Conservation (phyloP, 495 filamentous ascomycete genomes). For the Hyphodiscus hymeniophilus region DNA sequence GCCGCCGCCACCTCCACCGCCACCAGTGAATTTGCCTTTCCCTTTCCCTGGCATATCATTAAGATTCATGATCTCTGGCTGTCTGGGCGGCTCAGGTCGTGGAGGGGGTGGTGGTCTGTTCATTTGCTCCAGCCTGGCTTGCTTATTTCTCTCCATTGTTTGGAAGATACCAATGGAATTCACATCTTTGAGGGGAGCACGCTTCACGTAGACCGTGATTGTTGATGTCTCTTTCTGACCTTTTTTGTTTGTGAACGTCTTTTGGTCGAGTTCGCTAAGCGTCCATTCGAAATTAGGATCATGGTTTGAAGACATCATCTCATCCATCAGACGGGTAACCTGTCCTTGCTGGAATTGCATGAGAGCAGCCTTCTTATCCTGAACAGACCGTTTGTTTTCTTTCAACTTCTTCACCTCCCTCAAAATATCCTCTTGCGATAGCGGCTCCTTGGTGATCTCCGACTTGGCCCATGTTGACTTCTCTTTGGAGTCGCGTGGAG, state of each 20-base stretch:
- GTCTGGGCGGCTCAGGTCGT: background rate
- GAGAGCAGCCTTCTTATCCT: conserved; percentile 13
- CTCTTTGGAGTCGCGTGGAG: conserved; percentile 8
- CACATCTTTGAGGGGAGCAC: conserved; percentile 6
- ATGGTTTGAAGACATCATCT: conserved; percentile 3
- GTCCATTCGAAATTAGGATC: conserved; percentile 17
- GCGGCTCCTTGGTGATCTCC: conserved; percentile 10
- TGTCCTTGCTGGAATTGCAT: conserved; percentile 6
- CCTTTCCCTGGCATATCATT: background rate
- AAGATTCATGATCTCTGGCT: background rate
- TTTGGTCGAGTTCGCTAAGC: conserved; percentile 16
- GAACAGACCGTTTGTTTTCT: conserved; percentile 7
- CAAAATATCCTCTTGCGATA: conserved; percentile 12
- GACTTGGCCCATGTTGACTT: conserved; percentile 17
- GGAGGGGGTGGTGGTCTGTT: conserved; percentile 4
- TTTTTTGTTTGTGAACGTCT: background rate
- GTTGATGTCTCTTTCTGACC: conserved; percentile 10
- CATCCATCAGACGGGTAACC: conserved; percentile 13
- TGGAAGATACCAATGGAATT: conserved; percentile 9
- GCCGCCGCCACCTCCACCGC: background rate
- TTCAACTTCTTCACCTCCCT: conserved; percentile 17
- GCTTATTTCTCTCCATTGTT: conserved; percentile 8
- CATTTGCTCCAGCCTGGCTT: conserved; percentile 2
- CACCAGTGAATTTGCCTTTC: background rate
- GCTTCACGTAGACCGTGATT: conserved; percentile 16